Percentiles rank a stretch among this genome's conserved stretches.
Conservation (phyloP, 441 rosid species). For the Adansonia grandidieri region DNA sequence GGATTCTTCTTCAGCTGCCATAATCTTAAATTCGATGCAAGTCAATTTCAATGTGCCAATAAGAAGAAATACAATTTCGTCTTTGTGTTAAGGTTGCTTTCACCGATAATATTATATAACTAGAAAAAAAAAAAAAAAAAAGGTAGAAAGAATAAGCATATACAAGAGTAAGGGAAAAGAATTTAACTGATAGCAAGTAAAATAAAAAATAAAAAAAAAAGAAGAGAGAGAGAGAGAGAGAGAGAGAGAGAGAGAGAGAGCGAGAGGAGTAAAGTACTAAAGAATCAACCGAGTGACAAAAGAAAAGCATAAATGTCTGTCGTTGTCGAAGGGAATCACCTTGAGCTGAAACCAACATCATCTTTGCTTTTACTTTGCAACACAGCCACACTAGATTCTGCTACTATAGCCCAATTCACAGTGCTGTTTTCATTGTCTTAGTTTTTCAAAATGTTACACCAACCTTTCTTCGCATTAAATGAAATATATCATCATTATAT, state of each 20-base stretch:
- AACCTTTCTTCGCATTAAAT: background rate
- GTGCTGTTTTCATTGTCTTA: background rate
- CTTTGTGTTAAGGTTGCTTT: background rate
- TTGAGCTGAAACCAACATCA: background rate
- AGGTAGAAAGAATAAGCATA: conserved; percentile 24
- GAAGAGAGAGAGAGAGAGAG: too few species aligned
- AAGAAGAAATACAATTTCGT: background rate
- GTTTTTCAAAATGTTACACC: background rate
- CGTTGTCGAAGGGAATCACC: conserved; percentile 19
- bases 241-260: too few species aligned
- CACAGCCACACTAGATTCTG: background rate
- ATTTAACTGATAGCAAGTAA: conserved; percentile 29
- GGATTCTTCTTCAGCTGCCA: conserved; percentile 45
- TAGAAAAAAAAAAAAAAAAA: background rate
- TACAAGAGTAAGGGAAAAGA: conserved; percentile 43
- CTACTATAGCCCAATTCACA: background rate
- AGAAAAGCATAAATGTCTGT: conserved; percentile 17
- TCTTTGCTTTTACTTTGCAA: background rate
- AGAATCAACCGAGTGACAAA: background rate
- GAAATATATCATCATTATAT: background rate
- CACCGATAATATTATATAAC: background rate
- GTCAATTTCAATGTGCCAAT: background rate
- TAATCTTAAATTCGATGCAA: background rate
- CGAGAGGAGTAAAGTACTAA: too few species aligned
- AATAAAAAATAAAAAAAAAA: background rate